Evolutionary conservation across 345 rosid genomes (phyloP), one percentile per base, ranked within the genome.

Genomic region (Triadica sebifera): DNA sequence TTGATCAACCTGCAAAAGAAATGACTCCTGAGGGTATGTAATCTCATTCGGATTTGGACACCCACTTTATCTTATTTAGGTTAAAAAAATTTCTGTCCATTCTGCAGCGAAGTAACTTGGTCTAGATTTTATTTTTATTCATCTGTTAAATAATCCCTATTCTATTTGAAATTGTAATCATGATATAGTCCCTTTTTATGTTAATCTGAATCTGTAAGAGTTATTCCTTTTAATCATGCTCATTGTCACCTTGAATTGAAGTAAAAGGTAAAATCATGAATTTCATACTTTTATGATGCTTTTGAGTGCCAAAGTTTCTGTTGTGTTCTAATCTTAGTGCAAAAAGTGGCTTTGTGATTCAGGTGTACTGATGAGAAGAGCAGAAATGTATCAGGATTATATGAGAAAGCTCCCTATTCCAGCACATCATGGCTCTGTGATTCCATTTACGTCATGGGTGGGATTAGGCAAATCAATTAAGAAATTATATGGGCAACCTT

Each of bases 361-460:
- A 90, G 93, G 63, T 70, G 29, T 58, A 69, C 49, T 90, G 78
- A 69, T 67, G 22, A 84, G 68, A 81, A 86, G 78, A 68, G 98
- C 96, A 60, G 86, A 91, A 83, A 81, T 80, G 87, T 93, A 95
- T 70, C 99, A 91, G 83, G 90, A 87, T 0, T 95, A 87, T 83
- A 95, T 95, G 98, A 89, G 82, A 75, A 86, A 78, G 73, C 67
- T 93, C 39, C 87, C 87, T 3, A 73, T 91, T 34, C 96, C 99
- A 11, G 68, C 75, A 3, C 72, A 59, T 8, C 96, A 91, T 4
- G 91, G 96, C 50, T 93, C 99, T 12, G 45, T 89, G 59, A 87
- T 95, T 70, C 98, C 98, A 13, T 95, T 85, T 71, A 79, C 83
- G 19, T 77, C 93, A 1, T 93, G 98, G 99, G 71, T 84, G 76